Base-by-base conservation (phyloP, 257 asterid genomes). In the Solanum gandarillasii region DNA sequence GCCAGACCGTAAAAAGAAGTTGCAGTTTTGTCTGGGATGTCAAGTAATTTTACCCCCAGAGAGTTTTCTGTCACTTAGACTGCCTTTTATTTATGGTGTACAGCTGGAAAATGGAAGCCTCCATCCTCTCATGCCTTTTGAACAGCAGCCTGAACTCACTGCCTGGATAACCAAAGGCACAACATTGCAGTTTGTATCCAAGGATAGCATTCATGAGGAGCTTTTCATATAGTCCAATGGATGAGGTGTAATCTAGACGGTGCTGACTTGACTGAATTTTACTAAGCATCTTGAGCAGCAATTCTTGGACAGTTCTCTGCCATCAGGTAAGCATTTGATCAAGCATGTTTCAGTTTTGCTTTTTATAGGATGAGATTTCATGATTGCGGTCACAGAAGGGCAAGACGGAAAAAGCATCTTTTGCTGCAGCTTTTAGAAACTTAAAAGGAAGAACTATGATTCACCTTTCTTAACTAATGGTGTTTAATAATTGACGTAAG, bases 21-120 rank as follows among this genome's bases (percentile, higher is more conserved):
- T 97, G 88, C 95, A 94, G 76, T 97, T 97, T 90, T 90, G 95
- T 92, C 91, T 95, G 93, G 98, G 96, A 86, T 93, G 98, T 87
- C 98, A 89, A 4, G 96, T 95, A 92, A 93, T 94, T 87, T 94
- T 97, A 88, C 99, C 99, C 74, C 98, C 99, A 32, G 99, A 95
- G 46, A 97, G 99, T 92, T 97, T 96, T 88, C 93, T 97, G 87
- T 96, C 98, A 85, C 91, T 97, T 60, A 93, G 95, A 91, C 99
- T 97, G 35, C 99, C 99, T 48, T 97, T 96, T 90, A 90, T 94
- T 81, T 95, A 96, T 88, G 98, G 98, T 68, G 94, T 95, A 60
- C 93, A 92, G 88, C 86, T 95, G 89, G 98, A 92, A 85, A 95
- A 92, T 93, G 98, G 98, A 87, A 93, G 89, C 89, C 83, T 91